A percentile compares a stretch with the other conserved stretches of the same genome.
These are phyloP conservation scores for Brassica rapa DNA, from an alignment of 345 rosid genomes.

Conservation along the genomic window DNA sequence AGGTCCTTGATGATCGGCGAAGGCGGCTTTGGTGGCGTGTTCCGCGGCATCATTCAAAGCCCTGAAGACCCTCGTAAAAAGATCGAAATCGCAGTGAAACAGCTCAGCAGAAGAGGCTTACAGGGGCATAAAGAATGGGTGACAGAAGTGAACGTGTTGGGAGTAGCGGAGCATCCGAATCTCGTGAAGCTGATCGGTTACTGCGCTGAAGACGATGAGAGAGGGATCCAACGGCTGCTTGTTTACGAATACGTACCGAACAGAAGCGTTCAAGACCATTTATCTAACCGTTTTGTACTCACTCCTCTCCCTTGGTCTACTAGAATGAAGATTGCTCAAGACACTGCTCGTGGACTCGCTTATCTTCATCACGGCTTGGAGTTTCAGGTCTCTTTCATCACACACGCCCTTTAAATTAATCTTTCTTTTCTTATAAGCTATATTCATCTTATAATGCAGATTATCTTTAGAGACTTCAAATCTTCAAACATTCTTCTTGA, in stretches of 20 bases:
- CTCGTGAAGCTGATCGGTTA: not conserved
- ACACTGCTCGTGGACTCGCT: not conserved
- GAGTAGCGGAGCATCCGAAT: not conserved
- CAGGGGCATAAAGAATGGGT: not conserved
- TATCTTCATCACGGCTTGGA: not conserved
- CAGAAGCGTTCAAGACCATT: not conserved
- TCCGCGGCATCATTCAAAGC: not conserved
- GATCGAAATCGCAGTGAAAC: not conserved
- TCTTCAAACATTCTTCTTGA: not conserved
- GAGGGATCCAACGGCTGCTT: not conserved
- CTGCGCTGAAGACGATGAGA: not conserved
- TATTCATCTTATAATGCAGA: not conserved
- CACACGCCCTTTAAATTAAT: not conserved
- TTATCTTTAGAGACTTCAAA: not conserved
- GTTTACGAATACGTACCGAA: not conserved
- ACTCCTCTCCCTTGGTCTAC: not conserved
- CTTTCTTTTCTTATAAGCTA: not conserved
- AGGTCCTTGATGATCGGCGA: not conserved
- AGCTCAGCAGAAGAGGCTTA: not conserved
- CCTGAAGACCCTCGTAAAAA: not conserved
- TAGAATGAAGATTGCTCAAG: not conserved
- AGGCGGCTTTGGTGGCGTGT: conserved; percentile 1
- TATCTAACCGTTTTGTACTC: not conserved
- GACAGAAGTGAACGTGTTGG: not conserved
- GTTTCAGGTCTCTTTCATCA: not conserved